These are phyloP conservation scores for Arabis alpina DNA, from an alignment of 345 rosid genomes.

Conservation along the genomic window DNA sequence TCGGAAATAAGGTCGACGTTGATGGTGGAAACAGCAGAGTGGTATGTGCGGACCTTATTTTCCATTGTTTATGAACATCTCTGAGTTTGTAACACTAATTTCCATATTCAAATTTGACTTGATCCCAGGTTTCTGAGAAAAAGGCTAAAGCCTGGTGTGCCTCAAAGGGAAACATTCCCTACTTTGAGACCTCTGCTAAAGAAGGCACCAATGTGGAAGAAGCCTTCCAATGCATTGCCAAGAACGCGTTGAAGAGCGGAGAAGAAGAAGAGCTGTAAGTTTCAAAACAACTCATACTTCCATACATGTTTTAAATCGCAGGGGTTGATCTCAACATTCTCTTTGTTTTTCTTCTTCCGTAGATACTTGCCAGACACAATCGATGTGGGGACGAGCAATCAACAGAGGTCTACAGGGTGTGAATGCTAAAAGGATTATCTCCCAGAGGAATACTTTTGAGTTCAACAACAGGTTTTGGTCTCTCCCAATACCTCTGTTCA, in stretches of 20 bases:
- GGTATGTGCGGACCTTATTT: conserved; percentile 48
- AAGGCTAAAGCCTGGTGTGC: conserved; percentile 99
- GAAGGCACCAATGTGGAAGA: conserved; percentile 97
- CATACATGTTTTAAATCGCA: background rate
- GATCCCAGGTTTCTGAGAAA: conserved; percentile 83
- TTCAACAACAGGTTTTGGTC: conserved; percentile 20
- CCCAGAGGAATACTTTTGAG: conserved; percentile 25
- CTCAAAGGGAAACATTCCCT: conserved; percentile 93
- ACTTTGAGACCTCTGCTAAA: conserved; percentile 98
- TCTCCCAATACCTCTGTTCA: conserved; percentile 25
- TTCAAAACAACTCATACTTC: conserved; percentile 8
- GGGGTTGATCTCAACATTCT: conserved; percentile 8
- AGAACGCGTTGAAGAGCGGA: conserved; percentile 87
- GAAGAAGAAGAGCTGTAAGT: conserved; percentile 98
- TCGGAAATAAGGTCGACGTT: conserved; percentile 89
- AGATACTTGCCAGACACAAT: conserved; percentile 74
- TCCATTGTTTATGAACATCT: conserved; percentile 1
- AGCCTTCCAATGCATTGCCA: conserved; percentile 95
- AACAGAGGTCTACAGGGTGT: conserved; percentile 56
- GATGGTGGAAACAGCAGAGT: conserved; percentile 95
- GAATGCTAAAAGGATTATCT: conserved; percentile 52
- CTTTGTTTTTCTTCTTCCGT: background rate
- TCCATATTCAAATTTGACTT: background rate
- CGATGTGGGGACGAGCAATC: conserved; percentile 59
- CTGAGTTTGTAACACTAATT: background rate